phyloP scores from a whole-genome alignment of 2,329 filamentous ascomycete genomes.

The Bretziella fagacearum region DNA sequence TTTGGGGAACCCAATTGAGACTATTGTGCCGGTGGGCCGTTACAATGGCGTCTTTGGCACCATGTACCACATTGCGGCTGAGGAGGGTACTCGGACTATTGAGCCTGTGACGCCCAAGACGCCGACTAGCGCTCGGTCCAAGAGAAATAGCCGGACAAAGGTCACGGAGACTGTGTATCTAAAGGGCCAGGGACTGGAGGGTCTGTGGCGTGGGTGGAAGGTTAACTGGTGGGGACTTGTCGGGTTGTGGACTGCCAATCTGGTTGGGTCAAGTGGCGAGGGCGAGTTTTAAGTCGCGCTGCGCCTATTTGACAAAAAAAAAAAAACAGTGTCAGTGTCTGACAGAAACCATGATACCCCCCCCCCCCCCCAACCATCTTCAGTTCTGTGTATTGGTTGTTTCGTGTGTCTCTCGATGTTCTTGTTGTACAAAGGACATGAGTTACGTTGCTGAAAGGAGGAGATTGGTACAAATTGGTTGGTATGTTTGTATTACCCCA shows the following conservation, averaged over 20 bases:
- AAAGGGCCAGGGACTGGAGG: constrained; percentile 50
- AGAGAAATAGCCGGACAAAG: constrained; percentile 10
- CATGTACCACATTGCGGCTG: constrained; percentile 69
- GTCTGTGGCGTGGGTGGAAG: constrained; percentile 58
- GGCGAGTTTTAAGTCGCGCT: constrained; percentile 35
- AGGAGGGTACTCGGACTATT: constrained; percentile 53
- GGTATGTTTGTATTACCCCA: too few species aligned
- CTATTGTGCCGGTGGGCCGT: constrained; percentile 61
- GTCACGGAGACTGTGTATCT: constrained; percentile 29
- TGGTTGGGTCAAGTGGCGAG: constrained; percentile 43
- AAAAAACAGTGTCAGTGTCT: not conserved
- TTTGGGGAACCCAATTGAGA: constrained; percentile 36
- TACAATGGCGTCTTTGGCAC: constrained; percentile 84
- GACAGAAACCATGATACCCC: constrained; percentile 3
- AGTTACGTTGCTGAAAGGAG: too few species aligned
- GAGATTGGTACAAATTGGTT: too few species aligned
- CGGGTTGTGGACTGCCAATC: constrained; percentile 53
- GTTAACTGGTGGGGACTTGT: constrained; percentile 64
- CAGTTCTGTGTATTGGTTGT: too few species aligned
- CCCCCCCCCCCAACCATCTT: too few species aligned
- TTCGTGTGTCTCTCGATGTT: too few species aligned
- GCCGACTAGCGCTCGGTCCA: constrained; percentile 4
- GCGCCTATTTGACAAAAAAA: not conserved
- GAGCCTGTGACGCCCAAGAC: constrained; percentile 16
- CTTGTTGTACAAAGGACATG: too few species aligned